Base-by-base conservation (phyloP, 2,329 filamentous ascomycete species). In the Cephalotrichum gorgonifer region DNA sequence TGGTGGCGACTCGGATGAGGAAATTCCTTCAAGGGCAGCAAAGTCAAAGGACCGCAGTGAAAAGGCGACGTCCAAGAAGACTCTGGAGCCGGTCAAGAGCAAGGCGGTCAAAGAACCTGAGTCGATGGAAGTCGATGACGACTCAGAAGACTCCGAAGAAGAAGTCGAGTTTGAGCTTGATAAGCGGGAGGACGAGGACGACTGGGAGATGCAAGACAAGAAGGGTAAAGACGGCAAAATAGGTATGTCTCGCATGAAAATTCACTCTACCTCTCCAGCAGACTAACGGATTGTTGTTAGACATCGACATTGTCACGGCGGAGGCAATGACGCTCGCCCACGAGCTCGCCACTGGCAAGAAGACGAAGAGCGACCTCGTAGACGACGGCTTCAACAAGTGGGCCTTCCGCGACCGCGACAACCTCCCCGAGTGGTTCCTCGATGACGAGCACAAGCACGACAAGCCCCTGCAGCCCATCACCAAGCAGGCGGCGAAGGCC, bases 251-350 rank as follows among this genome's bases (percentile, higher is more conserved):
- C 28, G n/a, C n/a, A n/a, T n/a, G n/a, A n/a, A n/a, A 20, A 45
- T 20, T 31, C 14, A 12, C 23, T 22, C 11, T 4, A 15, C 11
- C 28, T 12, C 30, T 7, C 30, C 6, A 9, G 22, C 8, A 11
- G 4, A 39, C 6, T 12, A n/a, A 47, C 45, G 27, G 31, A 48
- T 22, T 22, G 8, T 22, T 20, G 6, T 20, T 23, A 48, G 90
- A 96, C 62, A 95, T 98, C 67, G 89, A 97, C 64, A 97, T 98
- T 60, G 95, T 97, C 61, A 98, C 93, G n/a, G 93, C 89, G 5
- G 93, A 98, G 72, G 93, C 94, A 54, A 98, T 98, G 93, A 94
- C 91, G 1, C 76, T 98, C 15, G 94, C 93, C 1, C 93, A 97
- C 55, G 80, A 88, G 61, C 83, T 98, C 51, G 93, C 90, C 3